Conservation (phyloP, 306 rosid species). For the Cucurbita pepo region DNA sequence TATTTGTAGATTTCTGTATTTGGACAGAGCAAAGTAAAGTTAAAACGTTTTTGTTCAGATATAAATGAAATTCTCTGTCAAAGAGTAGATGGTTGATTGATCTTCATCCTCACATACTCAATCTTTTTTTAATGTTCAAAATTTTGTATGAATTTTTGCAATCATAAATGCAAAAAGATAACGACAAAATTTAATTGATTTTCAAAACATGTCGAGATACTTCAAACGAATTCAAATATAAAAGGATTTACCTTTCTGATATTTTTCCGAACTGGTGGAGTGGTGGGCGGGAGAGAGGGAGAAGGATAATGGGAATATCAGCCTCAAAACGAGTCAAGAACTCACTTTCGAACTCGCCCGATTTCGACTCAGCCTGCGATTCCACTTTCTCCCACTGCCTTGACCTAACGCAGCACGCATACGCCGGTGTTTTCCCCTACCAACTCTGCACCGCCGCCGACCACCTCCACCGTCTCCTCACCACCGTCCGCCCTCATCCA, state of each 20-base stretch:
- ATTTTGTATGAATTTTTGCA: too few species aligned
- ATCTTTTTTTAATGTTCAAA: background rate
- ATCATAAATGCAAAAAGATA: too few species aligned
- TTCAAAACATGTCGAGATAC: too few species aligned
- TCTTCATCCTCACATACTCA: background rate
- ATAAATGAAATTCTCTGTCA: background rate
- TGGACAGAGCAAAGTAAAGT: background rate
- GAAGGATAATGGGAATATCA: constrained; percentile 37
- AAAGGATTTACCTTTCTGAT: background rate
- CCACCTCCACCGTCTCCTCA: constrained; percentile 33
- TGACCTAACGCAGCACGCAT: constrained; percentile 46
- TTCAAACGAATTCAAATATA: background rate
- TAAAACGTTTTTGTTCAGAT: background rate
- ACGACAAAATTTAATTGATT: too few species aligned
- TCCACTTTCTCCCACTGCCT: constrained; percentile 44
- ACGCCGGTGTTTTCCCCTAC: constrained; percentile 50
- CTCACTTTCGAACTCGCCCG: constrained; percentile 22
- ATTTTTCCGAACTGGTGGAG: background rate
- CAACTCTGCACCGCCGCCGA: constrained; percentile 63
- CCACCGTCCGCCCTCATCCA: constrained; percentile 16
- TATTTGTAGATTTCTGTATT: constrained; percentile 14
- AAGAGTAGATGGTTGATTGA: background rate
- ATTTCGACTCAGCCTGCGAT: constrained; percentile 50
- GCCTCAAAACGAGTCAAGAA: constrained; percentile 47
- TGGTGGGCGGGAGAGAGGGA: background rate